These are phyloP conservation scores for Fraxinus albicans DNA, from an alignment of 305 asterid genomes.

Conservation along the genomic window DNA sequence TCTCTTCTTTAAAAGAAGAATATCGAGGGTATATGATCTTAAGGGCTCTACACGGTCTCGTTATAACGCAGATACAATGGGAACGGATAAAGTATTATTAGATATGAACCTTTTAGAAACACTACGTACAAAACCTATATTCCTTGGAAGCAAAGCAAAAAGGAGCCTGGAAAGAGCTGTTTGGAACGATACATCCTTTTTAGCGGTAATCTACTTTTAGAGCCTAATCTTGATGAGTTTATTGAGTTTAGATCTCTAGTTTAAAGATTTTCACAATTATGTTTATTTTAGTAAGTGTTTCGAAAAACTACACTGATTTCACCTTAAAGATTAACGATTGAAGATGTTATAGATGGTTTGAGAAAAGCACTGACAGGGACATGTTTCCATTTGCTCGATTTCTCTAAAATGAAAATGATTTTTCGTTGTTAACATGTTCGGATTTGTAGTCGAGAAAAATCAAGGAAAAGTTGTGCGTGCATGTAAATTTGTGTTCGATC, in stretches of 20 bases:
- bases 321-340: neutral
- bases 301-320: neutral
- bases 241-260: neutral
- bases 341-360: neutral
- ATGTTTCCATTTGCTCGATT: neutral
- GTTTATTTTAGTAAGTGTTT: neutral
- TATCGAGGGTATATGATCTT: slow-evolving; percentile 77
- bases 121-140: slow-evolving; percentile 76
- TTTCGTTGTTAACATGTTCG: neutral
- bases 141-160: slow-evolving; percentile 89
- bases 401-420: neutral
- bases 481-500: neutral
- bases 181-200: slow-evolving; percentile 94
- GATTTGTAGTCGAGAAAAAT: neutral
- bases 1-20: slow-evolving; percentile 69
- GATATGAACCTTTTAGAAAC: slow-evolving; percentile 87
- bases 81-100: slow-evolving; percentile 68
- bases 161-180: slow-evolving; percentile 87
- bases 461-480: neutral
- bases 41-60: slow-evolving; percentile 90
- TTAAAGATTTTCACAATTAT: neutral
- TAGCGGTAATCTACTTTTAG: slow-evolving; percentile 57
- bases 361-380: neutral
- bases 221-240: neutral
- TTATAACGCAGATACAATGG: slow-evolving; percentile 76